These are phyloP conservation scores for Botrytis pseudocinerea DNA, from an alignment of 2,329 filamentous ascomycete genomes.

Conservation along the genomic window DNA sequence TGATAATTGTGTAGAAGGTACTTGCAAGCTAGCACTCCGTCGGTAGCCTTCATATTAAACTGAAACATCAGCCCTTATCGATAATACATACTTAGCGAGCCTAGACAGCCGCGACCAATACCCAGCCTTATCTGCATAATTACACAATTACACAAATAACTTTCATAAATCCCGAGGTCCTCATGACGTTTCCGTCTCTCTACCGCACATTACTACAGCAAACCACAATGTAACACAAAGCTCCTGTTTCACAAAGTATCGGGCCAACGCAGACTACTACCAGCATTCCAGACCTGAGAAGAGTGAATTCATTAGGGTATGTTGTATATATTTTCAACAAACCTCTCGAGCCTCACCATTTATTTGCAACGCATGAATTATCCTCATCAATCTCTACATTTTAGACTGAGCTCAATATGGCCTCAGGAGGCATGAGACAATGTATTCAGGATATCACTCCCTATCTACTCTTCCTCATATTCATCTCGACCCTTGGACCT, in stretches of 20 bases:
- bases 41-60: not conserved
- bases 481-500: conserved; percentile 78
- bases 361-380: not conserved
- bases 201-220: not conserved
- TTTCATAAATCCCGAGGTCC: not conserved
- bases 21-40: not conserved
- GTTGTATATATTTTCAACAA: not conserved
- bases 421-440: conserved; percentile 38
- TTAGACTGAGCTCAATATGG: conserved; percentile 30
- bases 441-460: conserved; percentile 55
- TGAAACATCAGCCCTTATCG: not conserved
- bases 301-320: not conserved
- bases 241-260: not conserved
- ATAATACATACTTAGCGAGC: not conserved
- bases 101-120: not conserved
- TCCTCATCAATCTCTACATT: not conserved
- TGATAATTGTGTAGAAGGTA: not conserved
- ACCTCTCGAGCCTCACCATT: not conserved
- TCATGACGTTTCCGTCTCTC: not conserved
- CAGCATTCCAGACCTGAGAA: not conserved
- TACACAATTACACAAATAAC: not conserved
- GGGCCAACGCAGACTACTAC: not conserved
- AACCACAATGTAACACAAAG: not conserved
- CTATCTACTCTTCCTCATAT: conserved; percentile 75
- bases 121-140: not conserved